phyloP scores from a whole-genome alignment of 2,329 filamentous ascomycete genomes.

The Pseudomassariella vexata region DNA sequence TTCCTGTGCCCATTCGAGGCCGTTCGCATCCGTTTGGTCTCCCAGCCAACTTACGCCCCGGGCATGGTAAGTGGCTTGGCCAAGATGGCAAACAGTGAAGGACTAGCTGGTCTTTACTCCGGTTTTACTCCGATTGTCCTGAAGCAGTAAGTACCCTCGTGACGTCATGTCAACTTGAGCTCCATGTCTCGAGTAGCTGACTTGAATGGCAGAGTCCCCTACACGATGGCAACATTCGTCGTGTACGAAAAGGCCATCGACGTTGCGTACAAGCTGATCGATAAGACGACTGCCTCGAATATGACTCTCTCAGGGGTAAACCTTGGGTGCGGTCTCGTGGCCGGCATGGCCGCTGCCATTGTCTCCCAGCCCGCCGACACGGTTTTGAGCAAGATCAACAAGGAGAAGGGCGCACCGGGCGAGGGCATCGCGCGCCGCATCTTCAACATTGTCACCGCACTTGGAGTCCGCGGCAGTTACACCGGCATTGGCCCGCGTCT shows the following conservation, averaged over 20 bases:
- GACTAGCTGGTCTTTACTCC: constrained; percentile 68
- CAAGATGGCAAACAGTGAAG: constrained; percentile 65
- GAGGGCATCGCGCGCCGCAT: constrained; percentile 65
- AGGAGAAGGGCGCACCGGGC: constrained; percentile 67
- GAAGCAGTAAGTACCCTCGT: constrained; percentile 56
- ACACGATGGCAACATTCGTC: constrained; percentile 78
- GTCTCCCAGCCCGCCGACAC: constrained; percentile 74
- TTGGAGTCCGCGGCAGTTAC: constrained; percentile 63
- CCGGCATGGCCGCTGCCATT: constrained; percentile 69
- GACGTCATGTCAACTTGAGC: too few relatives aligned
- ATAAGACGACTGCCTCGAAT: constrained; percentile 56
- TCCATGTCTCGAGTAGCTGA: constrained; percentile 6
- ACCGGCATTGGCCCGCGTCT: constrained; percentile 67
- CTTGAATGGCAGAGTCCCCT: constrained; percentile 52
- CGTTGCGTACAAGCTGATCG: constrained; percentile 51
- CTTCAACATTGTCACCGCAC: constrained; percentile 69
- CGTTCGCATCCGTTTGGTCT: constrained; percentile 72
- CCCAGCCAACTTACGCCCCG: constrained; percentile 63
- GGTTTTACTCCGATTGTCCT: constrained; percentile 68
- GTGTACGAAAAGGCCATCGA: constrained; percentile 73
- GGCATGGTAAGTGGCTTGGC: constrained; percentile 61
- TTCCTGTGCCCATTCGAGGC: constrained; percentile 72
- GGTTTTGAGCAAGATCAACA: constrained; percentile 80
- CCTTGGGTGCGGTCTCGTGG: constrained; percentile 66
- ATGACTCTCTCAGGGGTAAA: constrained; percentile 64